These are phyloP conservation scores for Entoloma clypeatum DNA, from an alignment of 1,284 basidiomycete genomes.

Conservation along the genomic window DNA sequence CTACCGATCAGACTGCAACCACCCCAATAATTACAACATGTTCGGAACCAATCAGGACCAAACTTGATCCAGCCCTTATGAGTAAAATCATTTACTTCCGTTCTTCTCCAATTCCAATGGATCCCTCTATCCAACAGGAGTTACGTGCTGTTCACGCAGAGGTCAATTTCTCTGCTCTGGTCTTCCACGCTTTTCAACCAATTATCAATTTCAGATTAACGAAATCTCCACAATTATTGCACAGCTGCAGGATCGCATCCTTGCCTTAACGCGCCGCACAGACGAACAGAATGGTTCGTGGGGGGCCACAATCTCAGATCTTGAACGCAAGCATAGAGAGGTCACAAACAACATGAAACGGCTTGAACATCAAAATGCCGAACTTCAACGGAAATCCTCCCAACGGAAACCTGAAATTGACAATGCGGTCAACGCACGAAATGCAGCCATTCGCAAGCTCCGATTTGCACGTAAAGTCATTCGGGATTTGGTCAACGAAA, in stretches of 20 bases:
- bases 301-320: conserved; percentile 27
- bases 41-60: no score
- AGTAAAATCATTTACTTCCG: background rate
- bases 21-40: no score
- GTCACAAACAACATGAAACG: conserved; percentile 22
- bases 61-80: background rate
- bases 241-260: conserved; percentile 25
- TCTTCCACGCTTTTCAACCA: conserved; percentile 7
- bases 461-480: conserved; percentile 36
- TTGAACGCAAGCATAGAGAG: conserved; percentile 28
- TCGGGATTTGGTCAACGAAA: conserved; percentile 37
- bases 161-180: conserved; percentile 8
- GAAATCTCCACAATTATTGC: conserved; percentile 19
- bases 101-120: conserved; percentile 12
- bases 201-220: conserved; percentile 16
- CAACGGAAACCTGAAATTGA: conserved; percentile 25
- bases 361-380: conserved; percentile 26
- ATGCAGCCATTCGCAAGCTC: conserved; percentile 34
- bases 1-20: no score
- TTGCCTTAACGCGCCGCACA: conserved; percentile 15
- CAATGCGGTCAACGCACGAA: conserved; percentile 28
- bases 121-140: conserved; percentile 8
- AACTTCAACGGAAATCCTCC: conserved; percentile 26
- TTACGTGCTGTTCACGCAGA: conserved; percentile 18
- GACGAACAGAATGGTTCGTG: conserved; percentile 23